These are phyloP conservation scores for Jatropha curcas DNA, from an alignment of 345 rosid genomes.

Conservation along the genomic window DNA sequence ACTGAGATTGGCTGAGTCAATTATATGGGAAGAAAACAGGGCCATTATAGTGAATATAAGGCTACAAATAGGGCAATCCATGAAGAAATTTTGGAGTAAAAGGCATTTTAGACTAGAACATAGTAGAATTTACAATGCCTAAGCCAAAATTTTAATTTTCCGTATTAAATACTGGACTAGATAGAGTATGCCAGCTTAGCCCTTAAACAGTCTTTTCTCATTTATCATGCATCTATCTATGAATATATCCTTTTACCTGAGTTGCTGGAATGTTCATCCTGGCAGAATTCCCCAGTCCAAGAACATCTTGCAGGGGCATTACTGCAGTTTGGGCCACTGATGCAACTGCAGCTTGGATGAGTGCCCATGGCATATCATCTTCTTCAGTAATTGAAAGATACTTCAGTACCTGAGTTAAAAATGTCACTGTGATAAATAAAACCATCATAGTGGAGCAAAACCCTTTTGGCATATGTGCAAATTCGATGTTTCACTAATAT, in stretches of 20 bases:
- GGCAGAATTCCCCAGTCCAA: conserved; percentile 74
- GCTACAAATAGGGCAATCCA: neutral
- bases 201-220: neutral
- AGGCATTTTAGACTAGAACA: too few relatives aligned
- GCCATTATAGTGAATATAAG: neutral
- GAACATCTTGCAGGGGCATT: conserved; percentile 90
- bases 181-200: neutral
- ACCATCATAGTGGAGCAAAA: neutral
- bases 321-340: conserved; percentile 76
- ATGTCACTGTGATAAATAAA: conserved; percentile 3
- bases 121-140: neutral
- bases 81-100: too few relatives aligned
- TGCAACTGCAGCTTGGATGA: conserved; percentile 62
- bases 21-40: neutral
- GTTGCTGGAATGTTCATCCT: conserved; percentile 96
- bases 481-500: neutral
- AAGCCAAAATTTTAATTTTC: too few relatives aligned
- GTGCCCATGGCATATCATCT: conserved; percentile 59
- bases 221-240: neutral
- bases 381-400: conserved; percentile 61
- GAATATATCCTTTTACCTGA: conserved; percentile 42
- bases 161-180: neutral
- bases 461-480: neutral
- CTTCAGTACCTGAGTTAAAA: conserved; percentile 51
- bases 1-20: neutral